These are phyloP conservation scores for Centaurea solstitialis DNA, from an alignment of 129 eudicot genomes.

Conservation along the genomic window DNA sequence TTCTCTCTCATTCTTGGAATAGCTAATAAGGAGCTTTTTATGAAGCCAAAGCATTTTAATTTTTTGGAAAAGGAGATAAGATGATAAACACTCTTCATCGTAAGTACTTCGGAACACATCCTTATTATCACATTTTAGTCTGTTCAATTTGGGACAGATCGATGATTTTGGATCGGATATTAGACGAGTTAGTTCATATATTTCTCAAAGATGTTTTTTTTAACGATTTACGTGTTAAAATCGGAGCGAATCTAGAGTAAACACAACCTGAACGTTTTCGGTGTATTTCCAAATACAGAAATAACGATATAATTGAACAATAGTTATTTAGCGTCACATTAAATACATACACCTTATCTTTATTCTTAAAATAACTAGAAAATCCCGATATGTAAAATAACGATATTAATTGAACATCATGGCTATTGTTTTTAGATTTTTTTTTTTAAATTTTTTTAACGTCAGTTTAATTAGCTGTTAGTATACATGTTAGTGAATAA, in stretches of 20 bases:
- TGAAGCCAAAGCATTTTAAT: too few species aligned
- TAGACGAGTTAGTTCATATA: neutral
- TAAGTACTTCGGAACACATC: too few species aligned
- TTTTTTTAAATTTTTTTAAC: too few species aligned
- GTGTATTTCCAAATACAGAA: neutral
- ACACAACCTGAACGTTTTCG: neutral
- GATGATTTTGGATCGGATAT: constrained; percentile 14
- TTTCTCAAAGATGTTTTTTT: neutral
- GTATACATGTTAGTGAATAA: too few species aligned
- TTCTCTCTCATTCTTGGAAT: too few species aligned
- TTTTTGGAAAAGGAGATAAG: too few species aligned
- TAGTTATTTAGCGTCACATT: neutral
- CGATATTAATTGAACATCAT: too few species aligned
- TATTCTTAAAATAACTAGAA: neutral
- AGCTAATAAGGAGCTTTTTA: too few species aligned
- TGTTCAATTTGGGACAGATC: constrained; percentile 12
- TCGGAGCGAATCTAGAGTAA: neutral
- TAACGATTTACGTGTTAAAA: neutral
- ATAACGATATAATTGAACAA: neutral
- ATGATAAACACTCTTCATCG: too few species aligned
- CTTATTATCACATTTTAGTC: constrained; percentile 5
- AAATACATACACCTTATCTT: neutral
- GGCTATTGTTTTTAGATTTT: too few species aligned
- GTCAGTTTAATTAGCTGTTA: too few species aligned
- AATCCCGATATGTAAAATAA: neutral